Base-by-base conservation (phyloP, 192 early-diverging fungal genomes). In the Thoreauomyces humboldtii region DNA sequence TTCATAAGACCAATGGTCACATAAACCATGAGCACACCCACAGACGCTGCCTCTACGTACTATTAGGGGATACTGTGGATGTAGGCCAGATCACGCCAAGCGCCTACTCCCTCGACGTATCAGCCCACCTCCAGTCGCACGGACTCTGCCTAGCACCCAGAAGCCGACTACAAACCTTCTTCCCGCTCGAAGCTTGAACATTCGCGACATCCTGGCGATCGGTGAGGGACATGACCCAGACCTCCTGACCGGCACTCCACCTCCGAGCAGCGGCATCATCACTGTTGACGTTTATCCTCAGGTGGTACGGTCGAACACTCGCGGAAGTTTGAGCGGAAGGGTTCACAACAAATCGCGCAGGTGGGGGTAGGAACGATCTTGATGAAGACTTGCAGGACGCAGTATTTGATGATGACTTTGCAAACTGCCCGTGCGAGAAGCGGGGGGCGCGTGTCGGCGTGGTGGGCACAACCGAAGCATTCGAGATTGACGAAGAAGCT, bases 51-150 rank as follows among this genome's bases (percentile, higher is more conserved):
- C 7, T 27, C 50, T 52, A 29, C 57, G 19, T n/a, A 29, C 12
- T 12, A 11, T 51, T 7, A 31, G 14, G 11, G 27, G 27, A 35
- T 21, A 24, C 47, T n/a, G 52, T 71, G 15, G 78, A 67, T 11
- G 77, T 81, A 7, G 84, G 86, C 84, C 86, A 86, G 6, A 78
- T 77, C 19, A 85, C 71, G 17, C 76, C 81, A 21, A 87, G 62
- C 15, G 74, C 31, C 35, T 53, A 28, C 2, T 19, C 41, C 4
- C 44, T 46, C 25, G 44, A 46, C 19, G 25, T 46, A 46, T 12
- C 2, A 46, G 5, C 44, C 3, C 3, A 22, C 44, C 44, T 24
- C 44, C 6, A 22, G 6, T 4, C 6, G 17, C 2, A 52, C 50
- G 15, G 6, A 52, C 25, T 27, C 25, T 31, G 27, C 7, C 25